These are phyloP conservation scores for Nakaseomyces kungkrabaensis DNA, from an alignment of 1,139 yeast species.

Conservation along the genomic window DNA sequence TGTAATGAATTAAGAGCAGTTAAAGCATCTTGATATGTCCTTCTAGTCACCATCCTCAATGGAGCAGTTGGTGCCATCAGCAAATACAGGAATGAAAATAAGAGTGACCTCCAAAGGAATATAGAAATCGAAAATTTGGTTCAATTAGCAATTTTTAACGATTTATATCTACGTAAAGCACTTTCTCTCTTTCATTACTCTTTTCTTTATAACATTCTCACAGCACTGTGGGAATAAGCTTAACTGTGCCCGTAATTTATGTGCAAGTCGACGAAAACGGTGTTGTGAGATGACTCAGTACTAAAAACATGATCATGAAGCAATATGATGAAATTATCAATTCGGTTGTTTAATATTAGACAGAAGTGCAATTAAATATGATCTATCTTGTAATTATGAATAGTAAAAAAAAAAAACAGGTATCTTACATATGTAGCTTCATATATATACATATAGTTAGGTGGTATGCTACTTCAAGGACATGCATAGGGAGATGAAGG, in stretches of 20 bases:
- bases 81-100: background rate
- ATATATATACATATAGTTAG: too few relatives aligned
- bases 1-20: conserved; percentile 77
- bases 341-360: too few relatives aligned
- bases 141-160: too few relatives aligned
- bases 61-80: conserved; percentile 15
- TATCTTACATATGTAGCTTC: background rate
- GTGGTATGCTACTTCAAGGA: background rate
- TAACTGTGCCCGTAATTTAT: background rate
- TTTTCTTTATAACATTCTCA: too few relatives aligned
- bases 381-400: background rate
- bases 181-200: too few relatives aligned
- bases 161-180: too few relatives aligned
- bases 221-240: background rate
- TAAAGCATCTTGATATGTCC: conserved; percentile 58
- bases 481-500: background rate
- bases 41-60: conserved; percentile 14
- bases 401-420: background rate
- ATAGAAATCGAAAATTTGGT: too few relatives aligned
- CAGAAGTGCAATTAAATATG: background rate
- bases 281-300: background rate
- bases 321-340: background rate
- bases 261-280: background rate
- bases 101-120: too few relatives aligned
- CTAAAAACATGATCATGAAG: background rate